A percentile compares a stretch with the other conserved stretches of the same genome.
phyloP scores from a whole-genome alignment of 2,329 filamentous ascomycete genomes.

The Phaeomoniella chlamydospora region DNA sequence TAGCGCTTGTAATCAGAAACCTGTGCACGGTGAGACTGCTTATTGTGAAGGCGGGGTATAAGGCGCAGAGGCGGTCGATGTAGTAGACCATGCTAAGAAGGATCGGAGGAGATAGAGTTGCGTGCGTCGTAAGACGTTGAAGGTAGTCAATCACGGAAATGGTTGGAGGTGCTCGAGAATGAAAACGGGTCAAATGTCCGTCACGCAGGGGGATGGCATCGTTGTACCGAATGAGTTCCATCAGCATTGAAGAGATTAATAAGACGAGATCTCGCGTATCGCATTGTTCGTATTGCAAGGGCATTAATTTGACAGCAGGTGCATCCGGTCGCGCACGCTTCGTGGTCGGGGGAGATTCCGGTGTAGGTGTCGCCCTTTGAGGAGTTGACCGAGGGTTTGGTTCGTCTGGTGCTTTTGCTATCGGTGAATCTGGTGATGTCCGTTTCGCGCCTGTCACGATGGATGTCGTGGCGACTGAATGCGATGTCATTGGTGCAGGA shows the following conservation, averaged over 20 bases:
- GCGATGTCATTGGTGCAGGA: slow-evolving; percentile 1
- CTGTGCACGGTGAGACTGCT: slow-evolving; percentile 93
- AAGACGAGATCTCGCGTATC: slow-evolving; percentile 75
- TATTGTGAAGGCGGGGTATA: slow-evolving; percentile 91
- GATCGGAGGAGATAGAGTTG: slow-evolving; percentile 81
- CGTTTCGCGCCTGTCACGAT: slow-evolving; percentile 9
- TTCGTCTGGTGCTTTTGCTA: neutral
- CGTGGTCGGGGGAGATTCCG: slow-evolving; percentile 12
- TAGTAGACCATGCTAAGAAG: slow-evolving; percentile 99
- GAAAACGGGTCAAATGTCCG: slow-evolving; percentile 81
- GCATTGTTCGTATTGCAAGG: slow-evolving; percentile 67
- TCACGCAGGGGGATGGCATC: slow-evolving; percentile 74
- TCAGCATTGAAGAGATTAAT: slow-evolving; percentile 86
- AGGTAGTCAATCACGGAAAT: slow-evolving; percentile 94
- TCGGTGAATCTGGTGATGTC: slow-evolving; percentile 8
- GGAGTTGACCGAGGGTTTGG: slow-evolving; percentile 17
- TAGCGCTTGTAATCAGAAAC: slow-evolving; percentile 89
- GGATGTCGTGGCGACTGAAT: neutral
- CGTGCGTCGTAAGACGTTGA: slow-evolving; percentile 81
- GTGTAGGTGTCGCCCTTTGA: slow-evolving; percentile 8
- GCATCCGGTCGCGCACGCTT: slow-evolving; percentile 32
- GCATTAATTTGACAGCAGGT: slow-evolving; percentile 35
- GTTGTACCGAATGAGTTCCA: slow-evolving; percentile 87
- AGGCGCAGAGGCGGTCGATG: slow-evolving; percentile 82
- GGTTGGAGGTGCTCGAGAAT: slow-evolving; percentile 76